phyloP scores from a whole-genome alignment of 441 rosid genomes.

The Lepidium campestre region DNA sequence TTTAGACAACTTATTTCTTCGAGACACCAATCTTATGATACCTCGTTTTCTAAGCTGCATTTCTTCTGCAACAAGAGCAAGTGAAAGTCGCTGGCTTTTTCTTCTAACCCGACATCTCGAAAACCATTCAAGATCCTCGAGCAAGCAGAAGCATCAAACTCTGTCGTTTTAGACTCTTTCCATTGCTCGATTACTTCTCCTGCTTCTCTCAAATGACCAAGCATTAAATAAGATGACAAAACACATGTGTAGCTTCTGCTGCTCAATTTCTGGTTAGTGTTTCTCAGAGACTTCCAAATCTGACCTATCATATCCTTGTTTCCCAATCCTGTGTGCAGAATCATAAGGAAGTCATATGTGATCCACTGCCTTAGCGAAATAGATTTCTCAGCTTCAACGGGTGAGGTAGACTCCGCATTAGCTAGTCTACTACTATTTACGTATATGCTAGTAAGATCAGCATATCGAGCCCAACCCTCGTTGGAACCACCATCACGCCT shows the following conservation, averaged over 20 bases:
- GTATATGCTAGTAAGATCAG: constrained; percentile 48
- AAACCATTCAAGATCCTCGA: constrained; percentile 52
- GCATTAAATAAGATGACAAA: constrained; percentile 69
- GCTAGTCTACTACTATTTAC: constrained; percentile 45
- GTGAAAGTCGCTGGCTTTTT: constrained; percentile 41
- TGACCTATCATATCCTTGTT: constrained; percentile 74
- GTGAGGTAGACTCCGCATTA: constrained; percentile 37
- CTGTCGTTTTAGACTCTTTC: constrained; percentile 60
- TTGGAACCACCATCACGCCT: constrained; percentile 33
- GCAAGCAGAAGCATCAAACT: constrained; percentile 54
- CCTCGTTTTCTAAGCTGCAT: constrained; percentile 30
- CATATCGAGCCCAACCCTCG: constrained; percentile 61
- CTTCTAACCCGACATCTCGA: constrained; percentile 44
- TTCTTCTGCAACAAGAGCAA: constrained; percentile 54
- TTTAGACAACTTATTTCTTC: not conserved
- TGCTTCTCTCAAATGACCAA: constrained; percentile 63
- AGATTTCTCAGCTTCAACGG: constrained; percentile 56
- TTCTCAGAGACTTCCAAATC: constrained; percentile 81
- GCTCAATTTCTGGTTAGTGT: constrained; percentile 82
- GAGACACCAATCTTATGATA: not conserved
- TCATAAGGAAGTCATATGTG: constrained; percentile 79
- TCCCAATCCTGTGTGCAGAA: constrained; percentile 65
- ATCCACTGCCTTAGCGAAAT: constrained; percentile 82
- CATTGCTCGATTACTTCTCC: constrained; percentile 75
- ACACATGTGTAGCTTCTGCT: constrained; percentile 72